Conservation (phyloP, 2,329 filamentous ascomycete species). For the Volutella citrinella region DNA sequence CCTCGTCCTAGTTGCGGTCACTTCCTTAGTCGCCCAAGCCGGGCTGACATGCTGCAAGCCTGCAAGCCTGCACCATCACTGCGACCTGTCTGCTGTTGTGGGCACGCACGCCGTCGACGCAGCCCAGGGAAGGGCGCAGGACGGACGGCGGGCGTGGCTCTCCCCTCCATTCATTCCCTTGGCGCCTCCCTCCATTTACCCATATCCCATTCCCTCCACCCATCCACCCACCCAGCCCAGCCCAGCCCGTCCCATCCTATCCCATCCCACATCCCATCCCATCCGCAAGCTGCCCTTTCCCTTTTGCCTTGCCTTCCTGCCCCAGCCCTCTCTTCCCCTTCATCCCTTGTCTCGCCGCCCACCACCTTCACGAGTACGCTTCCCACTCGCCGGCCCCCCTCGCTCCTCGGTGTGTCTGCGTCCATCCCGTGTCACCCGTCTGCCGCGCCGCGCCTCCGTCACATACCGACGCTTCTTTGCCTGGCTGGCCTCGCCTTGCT, state of each 20-base stretch:
- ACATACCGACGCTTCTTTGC: too few species aligned
- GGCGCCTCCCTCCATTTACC: constrained; percentile 11
- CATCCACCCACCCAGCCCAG: constrained; percentile 8
- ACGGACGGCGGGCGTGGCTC: too few species aligned
- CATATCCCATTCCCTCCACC: constrained; percentile 5
- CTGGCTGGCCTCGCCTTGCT: too few species aligned
- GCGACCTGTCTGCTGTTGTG: too few species aligned
- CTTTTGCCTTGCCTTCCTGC: constrained; percentile 4
- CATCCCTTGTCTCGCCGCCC: constrained; percentile 5
- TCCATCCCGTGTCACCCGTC: constrained; percentile 8
- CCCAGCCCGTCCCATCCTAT: too few species aligned
- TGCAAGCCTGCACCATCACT: too few species aligned
- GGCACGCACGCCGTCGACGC: too few species aligned
- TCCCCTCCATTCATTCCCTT: constrained; percentile 2
- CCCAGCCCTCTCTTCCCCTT: not conserved
- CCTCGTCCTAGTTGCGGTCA: too few species aligned
- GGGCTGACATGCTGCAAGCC: too few species aligned
- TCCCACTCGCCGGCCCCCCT: constrained; percentile 4
- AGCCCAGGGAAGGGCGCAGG: too few species aligned
- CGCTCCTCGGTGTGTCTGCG: constrained; percentile 7
- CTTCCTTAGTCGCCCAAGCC: too few species aligned
- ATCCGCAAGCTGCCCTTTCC: not conserved
- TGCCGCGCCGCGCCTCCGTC: constrained; percentile 3
- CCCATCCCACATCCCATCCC: constrained; percentile 14
- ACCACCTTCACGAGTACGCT: constrained; percentile 1